A percentile compares a stretch with the other conserved stretches of the same genome.
phyloP scores from a whole-genome alignment of 805 yeast species.

The Saturnispora silvae region DNA sequence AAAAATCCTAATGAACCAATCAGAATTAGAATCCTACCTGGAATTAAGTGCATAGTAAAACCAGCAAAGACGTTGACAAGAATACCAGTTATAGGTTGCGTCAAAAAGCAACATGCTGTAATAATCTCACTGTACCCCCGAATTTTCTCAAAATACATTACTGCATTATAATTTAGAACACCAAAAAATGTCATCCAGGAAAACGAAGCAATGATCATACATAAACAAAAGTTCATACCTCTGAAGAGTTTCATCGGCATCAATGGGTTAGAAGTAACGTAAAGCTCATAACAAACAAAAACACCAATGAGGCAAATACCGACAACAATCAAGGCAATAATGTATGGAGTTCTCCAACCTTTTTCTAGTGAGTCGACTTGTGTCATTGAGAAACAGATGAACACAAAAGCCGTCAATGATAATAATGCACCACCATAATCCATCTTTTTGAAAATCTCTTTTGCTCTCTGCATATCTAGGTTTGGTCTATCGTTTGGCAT shows the following conservation, averaged over 20 bases:
- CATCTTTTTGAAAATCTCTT: conserved; percentile 17
- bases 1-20: conserved; percentile 29
- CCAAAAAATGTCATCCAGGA: conserved; percentile 37
- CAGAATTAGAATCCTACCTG: conserved; percentile 30
- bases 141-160: conserved; percentile 34
- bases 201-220: conserved; percentile 29
- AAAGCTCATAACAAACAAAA: conserved; percentile 30
- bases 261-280: conserved; percentile 32
- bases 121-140: conserved; percentile 29
- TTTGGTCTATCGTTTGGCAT: conserved; percentile 28
- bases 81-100: conserved; percentile 34
- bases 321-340: conserved; percentile 32
- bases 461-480: conserved; percentile 20
- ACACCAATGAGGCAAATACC: conserved; percentile 27
- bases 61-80: conserved; percentile 37
- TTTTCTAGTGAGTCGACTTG: conserved; percentile 31
- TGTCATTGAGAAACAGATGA: conserved; percentile 35
- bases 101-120: conserved; percentile 34
- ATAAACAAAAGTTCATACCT: conserved; percentile 28
- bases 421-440: conserved; percentile 37
- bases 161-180: conserved; percentile 28
- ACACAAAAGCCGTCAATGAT: conserved; percentile 30
- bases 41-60: conserved; percentile 32
- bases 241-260: conserved; percentile 38
- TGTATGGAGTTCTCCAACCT: conserved; percentile 38